Conservation (phyloP, 2,329 filamentous ascomycete genomes). For the Microdochium paspali region DNA sequence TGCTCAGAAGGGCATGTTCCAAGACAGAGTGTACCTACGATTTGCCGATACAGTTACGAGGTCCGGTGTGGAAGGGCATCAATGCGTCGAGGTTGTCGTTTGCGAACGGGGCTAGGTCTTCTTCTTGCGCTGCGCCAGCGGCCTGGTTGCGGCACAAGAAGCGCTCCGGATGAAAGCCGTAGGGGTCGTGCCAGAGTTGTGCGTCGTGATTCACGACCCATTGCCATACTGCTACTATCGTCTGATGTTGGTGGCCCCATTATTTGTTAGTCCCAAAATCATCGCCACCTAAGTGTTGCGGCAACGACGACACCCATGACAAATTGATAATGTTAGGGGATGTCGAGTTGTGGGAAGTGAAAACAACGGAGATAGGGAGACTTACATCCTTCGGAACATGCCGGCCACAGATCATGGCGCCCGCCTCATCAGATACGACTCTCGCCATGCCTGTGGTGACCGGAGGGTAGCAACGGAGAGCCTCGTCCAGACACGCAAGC, state of each 20-base stretch:
- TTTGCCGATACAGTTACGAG: slow-evolving; percentile 4
- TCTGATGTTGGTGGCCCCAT: not conserved
- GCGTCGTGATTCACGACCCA: slow-evolving; percentile 2
- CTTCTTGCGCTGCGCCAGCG: not conserved
- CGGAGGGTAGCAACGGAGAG: not conserved
- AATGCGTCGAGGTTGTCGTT: slow-evolving; percentile 5
- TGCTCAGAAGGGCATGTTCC: too few species aligned
- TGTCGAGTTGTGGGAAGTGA: too few species aligned
- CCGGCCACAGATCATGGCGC: not conserved
- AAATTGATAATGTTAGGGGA: too few species aligned
- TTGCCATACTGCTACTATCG: slow-evolving; percentile 2
- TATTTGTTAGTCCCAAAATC: too few species aligned
- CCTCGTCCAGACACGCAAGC: not conserved
- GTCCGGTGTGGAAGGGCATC: slow-evolving; percentile 5
- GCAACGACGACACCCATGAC: too few species aligned
- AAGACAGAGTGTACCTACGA: slow-evolving; percentile 2
- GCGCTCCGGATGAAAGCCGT: slow-evolving; percentile 3
- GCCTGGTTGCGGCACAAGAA: not conserved
- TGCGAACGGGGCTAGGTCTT: not conserved
- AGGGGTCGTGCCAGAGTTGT: slow-evolving; percentile 2
- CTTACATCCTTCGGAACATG: not conserved
- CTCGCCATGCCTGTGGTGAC: not conserved
- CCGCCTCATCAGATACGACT: not conserved
- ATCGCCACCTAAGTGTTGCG: too few species aligned
- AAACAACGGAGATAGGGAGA: not conserved